phyloP scores from a whole-genome alignment of 2,329 filamentous ascomycete genomes.

The Fusarium decemcellulare region DNA sequence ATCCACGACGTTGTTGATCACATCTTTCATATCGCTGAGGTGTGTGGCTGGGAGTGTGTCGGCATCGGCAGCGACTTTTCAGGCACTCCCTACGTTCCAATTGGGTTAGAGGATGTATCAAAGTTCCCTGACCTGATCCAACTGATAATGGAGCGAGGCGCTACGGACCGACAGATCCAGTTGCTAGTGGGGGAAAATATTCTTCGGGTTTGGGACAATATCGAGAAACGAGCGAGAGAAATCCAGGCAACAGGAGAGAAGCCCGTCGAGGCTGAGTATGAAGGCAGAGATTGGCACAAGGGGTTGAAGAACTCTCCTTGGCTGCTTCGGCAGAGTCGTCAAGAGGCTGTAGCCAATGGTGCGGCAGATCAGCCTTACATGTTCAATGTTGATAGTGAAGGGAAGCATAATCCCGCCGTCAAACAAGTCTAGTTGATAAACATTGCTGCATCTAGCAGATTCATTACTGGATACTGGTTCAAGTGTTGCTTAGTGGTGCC shows the following conservation, averaged over 20 bases:
- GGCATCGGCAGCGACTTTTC: constrained; percentile 55
- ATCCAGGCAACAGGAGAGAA: constrained; percentile 36
- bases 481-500: too few species aligned
- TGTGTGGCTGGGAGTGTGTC: constrained; percentile 53
- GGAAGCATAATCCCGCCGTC: constrained; percentile 15
- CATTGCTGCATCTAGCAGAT: too few species aligned
- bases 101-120: constrained; percentile 50
- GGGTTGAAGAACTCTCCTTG: constrained; percentile 44
- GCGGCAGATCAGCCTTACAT: constrained; percentile 17
- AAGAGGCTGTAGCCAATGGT: constrained; percentile 22
- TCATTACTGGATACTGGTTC: too few species aligned
- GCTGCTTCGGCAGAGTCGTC: constrained; percentile 37
- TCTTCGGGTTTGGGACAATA: constrained; percentile 46
- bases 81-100: constrained; percentile 47
- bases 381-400: constrained; percentile 25
- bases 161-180: constrained; percentile 45
- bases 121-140: constrained; percentile 52
- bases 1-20: constrained; percentile 55
- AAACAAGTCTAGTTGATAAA: constrained; percentile 11
- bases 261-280: constrained; percentile 49
- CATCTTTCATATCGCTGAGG: constrained; percentile 46
- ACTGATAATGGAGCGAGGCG: constrained; percentile 47
- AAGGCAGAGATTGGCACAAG: constrained; percentile 45
- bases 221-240: constrained; percentile 45
- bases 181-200: constrained; percentile 47